A percentile compares a stretch with the other conserved stretches of the same genome.
Evolutionary conservation across 176 grass and related monocot species (phyloP).

Genomic region (Triticum urartu): DNA sequence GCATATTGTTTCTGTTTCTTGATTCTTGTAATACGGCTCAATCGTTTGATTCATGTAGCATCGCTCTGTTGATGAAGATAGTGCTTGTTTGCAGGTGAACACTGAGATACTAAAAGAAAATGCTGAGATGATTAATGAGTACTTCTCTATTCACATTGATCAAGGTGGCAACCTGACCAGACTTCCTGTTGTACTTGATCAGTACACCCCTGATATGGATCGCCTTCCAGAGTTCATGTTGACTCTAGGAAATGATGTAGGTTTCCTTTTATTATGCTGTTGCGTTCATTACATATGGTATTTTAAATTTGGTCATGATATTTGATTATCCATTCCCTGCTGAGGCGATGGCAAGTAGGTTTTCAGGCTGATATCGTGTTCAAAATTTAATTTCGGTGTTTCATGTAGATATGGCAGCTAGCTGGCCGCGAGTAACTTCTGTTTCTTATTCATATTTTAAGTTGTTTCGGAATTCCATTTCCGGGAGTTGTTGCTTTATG

Average conservation of each 20-base stretch:
- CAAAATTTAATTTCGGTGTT: slow-evolving; percentile 9
- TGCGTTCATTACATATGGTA: slow-evolving; percentile 6
- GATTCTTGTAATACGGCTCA: background rate
- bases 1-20: background rate
- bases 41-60: background rate
- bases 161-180: slow-evolving; percentile 69
- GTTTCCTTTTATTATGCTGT: slow-evolving; percentile 33
- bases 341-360: background rate
- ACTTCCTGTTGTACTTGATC: slow-evolving; percentile 94
- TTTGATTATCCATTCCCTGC: background rate
- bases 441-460: background rate
- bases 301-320: background rate
- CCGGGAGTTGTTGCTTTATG: slow-evolving; percentile 3
- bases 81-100: slow-evolving; percentile 55
- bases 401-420: background rate
- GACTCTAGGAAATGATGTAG: slow-evolving; percentile 81
- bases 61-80: background rate
- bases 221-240: slow-evolving; percentile 81
- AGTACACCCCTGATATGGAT: slow-evolving; percentile 91
- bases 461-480: background rate
- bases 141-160: slow-evolving; percentile 79
- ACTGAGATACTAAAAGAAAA: slow-evolving; percentile 80
- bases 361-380: background rate
- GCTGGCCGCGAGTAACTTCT: background rate
- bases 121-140: slow-evolving; percentile 79